A percentile compares a stretch with the other conserved stretches of the same genome.
Evolutionary conservation across 257 asterid genomes (phyloP).

Genomic region (Verbena officinalis): DNA sequence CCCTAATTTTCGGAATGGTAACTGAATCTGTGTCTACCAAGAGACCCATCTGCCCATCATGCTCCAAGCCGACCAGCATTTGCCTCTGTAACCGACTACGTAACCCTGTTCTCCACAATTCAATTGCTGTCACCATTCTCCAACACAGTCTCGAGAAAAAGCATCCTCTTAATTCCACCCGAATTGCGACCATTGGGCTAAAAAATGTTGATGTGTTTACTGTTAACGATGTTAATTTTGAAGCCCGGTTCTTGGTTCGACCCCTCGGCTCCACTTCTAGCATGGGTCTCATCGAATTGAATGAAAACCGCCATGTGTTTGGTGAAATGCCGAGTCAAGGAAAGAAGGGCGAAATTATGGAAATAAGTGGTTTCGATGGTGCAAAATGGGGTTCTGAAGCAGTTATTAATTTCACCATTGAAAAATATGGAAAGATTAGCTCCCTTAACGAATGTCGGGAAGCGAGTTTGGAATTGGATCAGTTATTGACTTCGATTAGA

Average conservation of each 20-base stretch:
- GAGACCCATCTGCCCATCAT: conserved; percentile 71
- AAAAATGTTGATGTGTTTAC: conserved; percentile 47
- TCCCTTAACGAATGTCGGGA: conserved; percentile 26
- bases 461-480: conserved; percentile 40
- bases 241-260: conserved; percentile 54
- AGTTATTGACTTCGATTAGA: conserved; percentile 32
- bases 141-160: conserved; percentile 79
- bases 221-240: conserved; percentile 66
- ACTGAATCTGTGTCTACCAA: conserved; percentile 47
- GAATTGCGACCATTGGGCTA: conserved; percentile 71
- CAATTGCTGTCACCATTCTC: conserved; percentile 70
- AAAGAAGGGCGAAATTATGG: conserved; percentile 18
- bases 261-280: conserved; percentile 23
- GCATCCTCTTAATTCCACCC: conserved; percentile 80
- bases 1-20: conserved; percentile 47
- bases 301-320: conserved; percentile 36
- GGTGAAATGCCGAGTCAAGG: conserved; percentile 39
- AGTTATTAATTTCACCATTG: conserved; percentile 43
- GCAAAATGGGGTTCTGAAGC: conserved; percentile 4
- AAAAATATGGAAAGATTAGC: conserved; percentile 49
- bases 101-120: conserved; percentile 52
- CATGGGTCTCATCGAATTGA: conserved; percentile 14
- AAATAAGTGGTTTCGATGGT: neutral
- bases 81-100: conserved; percentile 77
- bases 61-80: conserved; percentile 67